These are phyloP conservation scores for Claviceps capensis DNA, from an alignment of 2,329 filamentous ascomycete species.

Conservation along the genomic window DNA sequence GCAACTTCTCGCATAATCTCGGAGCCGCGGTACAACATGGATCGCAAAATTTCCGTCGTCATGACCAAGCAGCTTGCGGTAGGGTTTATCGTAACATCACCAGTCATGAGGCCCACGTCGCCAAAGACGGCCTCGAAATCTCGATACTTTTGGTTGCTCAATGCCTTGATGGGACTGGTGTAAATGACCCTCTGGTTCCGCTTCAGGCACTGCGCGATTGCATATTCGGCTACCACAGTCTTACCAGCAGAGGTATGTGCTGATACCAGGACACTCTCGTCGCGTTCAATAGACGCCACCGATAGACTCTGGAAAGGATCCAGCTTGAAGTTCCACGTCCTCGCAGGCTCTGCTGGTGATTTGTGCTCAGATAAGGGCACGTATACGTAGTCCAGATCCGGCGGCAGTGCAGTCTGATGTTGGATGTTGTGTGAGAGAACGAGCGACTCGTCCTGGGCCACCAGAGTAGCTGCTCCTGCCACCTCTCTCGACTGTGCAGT, in stretches of 20 bases:
- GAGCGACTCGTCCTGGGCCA: constrained; percentile 53
- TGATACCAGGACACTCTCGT: constrained; percentile 92
- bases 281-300: constrained; percentile 86
- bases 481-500: constrained; percentile 90
- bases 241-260: constrained; percentile 97
- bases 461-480: constrained; percentile 59
- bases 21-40: constrained; percentile 94
- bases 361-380: constrained; percentile 91
- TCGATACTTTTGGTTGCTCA: constrained; percentile 97
- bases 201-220: constrained; percentile 92
- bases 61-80: constrained; percentile 96
- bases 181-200: constrained; percentile 98
- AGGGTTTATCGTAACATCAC: constrained; percentile 97
- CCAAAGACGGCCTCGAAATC: constrained; percentile 94
- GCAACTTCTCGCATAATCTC: constrained; percentile 99
- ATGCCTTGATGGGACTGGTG: constrained; percentile 95
- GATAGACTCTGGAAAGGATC: constrained; percentile 96
- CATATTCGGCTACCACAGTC: constrained; percentile 96
- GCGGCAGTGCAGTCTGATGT: constrained; percentile 90
- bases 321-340: constrained; percentile 75
- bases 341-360: constrained; percentile 72
- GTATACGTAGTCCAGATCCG: constrained; percentile 88
- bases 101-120: constrained; percentile 95
- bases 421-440: constrained; percentile 94
- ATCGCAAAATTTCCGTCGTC: constrained; percentile 98